Evolutionary conservation across 352 stramenopile species (phyloP), one percentile per base, ranked within the genome.

Genomic region (Phytophthora colocasiae): DNA sequence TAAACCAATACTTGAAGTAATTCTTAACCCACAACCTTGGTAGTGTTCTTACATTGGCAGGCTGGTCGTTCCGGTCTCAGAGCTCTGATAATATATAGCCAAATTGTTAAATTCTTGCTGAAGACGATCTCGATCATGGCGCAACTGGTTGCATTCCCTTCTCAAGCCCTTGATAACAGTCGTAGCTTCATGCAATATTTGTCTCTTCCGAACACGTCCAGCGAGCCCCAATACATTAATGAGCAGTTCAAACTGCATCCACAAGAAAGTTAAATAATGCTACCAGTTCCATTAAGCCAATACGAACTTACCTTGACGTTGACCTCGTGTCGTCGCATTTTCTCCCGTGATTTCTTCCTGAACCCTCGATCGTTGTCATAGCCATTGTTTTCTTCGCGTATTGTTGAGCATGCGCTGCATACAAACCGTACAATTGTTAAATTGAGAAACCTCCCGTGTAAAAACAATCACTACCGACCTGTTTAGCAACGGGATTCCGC

Each of bases 281-380:
- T 36, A 36, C 9, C 9, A 11, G 4, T 12, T 36, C 9, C 31
- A 14, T 36, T 11, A 34, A 12, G 10, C 6, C 6, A 34, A 34
- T 34, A 36, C 9, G 11, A 44, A 19, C 4, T 10, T 66, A 87
- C 80, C 77, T 89, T 86, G 63, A 79, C 69, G 41, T 91, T 91
- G 11, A 91, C 82, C 60, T 89, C 80, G 39, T 89, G 80, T 15
- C 78, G 73, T 12, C 80, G 72, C 78, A 88, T 91, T 58, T 91
- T 91, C 39, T 91, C 82, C 5, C 82, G 71, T 4, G 80, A 89
- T 41, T 91, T 88, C 58, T 91, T 91, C 8, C 78, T 63, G 44
- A 77, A 87, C 7, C 79, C 78, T 17, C 79, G 73, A 27, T 88
- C 77, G n/a, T 87, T 73, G 27, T 87, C 40, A 43, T 36, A 36